These are phyloP conservation scores for Stramenopiles sp. DNA, from an alignment of 352 stramenopile species.

Conservation along the genomic window DNA sequence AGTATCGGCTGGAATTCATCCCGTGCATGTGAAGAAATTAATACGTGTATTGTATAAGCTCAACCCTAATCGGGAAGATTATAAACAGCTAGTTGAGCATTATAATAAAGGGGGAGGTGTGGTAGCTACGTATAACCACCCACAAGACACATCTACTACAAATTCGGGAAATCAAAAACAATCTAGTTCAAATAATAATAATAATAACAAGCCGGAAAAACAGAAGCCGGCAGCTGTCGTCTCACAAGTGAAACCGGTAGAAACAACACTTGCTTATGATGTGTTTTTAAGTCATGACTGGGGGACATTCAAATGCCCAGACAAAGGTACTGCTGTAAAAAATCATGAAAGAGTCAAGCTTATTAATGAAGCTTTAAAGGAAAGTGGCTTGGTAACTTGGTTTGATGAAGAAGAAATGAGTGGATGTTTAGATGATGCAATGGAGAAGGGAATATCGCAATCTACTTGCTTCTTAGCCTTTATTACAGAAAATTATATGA, in stretches of 20 bases:
- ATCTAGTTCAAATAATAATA: too few relatives aligned
- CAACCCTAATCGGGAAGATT: not conserved
- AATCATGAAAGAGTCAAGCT: not conserved
- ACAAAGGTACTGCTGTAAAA: not conserved
- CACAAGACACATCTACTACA: too few relatives aligned
- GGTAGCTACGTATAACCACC: not conserved
- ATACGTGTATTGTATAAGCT: not conserved
- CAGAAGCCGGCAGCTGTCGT: too few relatives aligned
- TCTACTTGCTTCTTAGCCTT: not conserved
- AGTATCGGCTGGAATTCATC: not conserved
- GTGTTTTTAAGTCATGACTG: not conserved
- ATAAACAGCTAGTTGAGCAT: not conserved
- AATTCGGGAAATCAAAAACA: too few relatives aligned
- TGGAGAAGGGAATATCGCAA: not conserved
- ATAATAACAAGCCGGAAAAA: too few relatives aligned
- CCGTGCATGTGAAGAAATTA: not conserved
- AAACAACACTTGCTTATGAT: not conserved
- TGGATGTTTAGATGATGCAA: not conserved
- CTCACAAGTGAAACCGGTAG: too few relatives aligned
- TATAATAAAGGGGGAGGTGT: not conserved
- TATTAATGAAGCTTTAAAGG: not conserved
- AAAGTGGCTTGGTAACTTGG: not conserved
- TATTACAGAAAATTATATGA: not conserved
- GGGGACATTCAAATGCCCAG: not conserved
- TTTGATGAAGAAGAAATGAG: not conserved